Evolutionary conservation across 352 stramenopile species (phyloP), one percentile per base, ranked within the genome.

Genomic region (Peronospora belbahrii): DNA sequence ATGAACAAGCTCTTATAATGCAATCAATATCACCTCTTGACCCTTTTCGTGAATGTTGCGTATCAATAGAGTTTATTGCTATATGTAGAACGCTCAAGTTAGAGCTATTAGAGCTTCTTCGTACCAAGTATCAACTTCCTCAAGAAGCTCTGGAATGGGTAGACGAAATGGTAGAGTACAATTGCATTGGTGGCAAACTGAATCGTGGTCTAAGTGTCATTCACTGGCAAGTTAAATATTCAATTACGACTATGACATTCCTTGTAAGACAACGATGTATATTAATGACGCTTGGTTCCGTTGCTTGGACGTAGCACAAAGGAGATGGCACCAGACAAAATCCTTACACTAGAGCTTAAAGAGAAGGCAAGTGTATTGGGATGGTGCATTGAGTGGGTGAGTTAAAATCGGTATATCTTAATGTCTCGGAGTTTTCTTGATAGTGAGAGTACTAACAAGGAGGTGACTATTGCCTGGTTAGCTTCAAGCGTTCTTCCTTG

Each of bases 401-500:
- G 70, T 66, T n/a, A 7, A 11, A 24, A 15, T 17, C 27, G 9
- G 2, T 10, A 14, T 38, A 33, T 40, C 2, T n/a, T n/a, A 37
- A 38, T 25, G 3, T n/a, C 14, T 23, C 8, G 25, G 35, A 7
- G 6, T 36, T 20, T n/a, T n/a, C n/a, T 31, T 25, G 15, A 28
- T n/a, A 33, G 14, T 11, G 13, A n/a, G n/a, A n/a, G 17, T 19
- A 28, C 0, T 18, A 22, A 36, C 17, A 18, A 10, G 18, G 3
- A 13, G n/a, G 1, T 13, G 20, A 23, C 14, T 46, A 35, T 38
- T 51, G n/a, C 22, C 48, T 18, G 10, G 8, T 14, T 41, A 88
- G 78, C 73, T 99, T 10, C 96, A 99, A 83, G 96, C 96, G n/a
- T 98, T 97, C 52, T 98, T 99, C 62, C 68, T 99, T 8, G 91